phyloP scores from a whole-genome alignment of 257 asterid species.

The Galeopsis tetrahit region DNA sequence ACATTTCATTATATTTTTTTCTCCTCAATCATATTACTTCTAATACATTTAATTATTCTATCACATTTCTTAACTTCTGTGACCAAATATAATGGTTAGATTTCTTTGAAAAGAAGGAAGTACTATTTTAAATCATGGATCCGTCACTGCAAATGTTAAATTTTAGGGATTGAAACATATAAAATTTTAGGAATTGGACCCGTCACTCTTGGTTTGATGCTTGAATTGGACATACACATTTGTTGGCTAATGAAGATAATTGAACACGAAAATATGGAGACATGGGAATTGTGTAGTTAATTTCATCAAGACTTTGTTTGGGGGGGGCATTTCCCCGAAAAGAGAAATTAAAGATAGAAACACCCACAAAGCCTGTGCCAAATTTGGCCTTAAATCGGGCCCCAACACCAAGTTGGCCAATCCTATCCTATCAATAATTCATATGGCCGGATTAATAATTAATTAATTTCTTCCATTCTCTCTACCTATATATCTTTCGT shows the following conservation, averaged over 20 bases:
- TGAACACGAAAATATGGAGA: conserved; percentile 30
- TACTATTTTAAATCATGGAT: too few species aligned
- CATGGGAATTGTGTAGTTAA: conserved; percentile 21
- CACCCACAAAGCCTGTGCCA: conserved; percentile 29
- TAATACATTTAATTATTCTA: too few species aligned
- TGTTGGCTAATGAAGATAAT: conserved; percentile 22
- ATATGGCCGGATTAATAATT: conserved; percentile 23
- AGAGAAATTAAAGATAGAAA: conserved; percentile 5
- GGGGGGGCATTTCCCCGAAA: conserved; percentile 28
- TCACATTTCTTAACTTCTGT: too few species aligned
- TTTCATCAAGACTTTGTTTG: conserved; percentile 29
- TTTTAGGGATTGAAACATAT: too few species aligned
- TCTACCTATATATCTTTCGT: neutral
- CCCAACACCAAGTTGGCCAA: conserved; percentile 42
- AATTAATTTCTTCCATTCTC: neutral
- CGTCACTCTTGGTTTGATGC: neutral
- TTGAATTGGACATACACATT: conserved; percentile 32
- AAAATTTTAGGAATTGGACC: too few species aligned
- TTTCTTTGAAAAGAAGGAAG: too few species aligned
- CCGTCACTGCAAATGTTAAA: too few species aligned
- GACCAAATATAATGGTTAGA: too few species aligned
- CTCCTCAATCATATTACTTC: too few species aligned
- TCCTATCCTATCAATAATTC: conserved; percentile 53
- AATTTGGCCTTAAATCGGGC: conserved; percentile 25
- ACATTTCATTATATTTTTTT: too few species aligned